Base-by-base conservation (phyloP, 2,329 filamentous ascomycete genomes). In the Nothophaeocryptopus gaeumannii region DNA sequence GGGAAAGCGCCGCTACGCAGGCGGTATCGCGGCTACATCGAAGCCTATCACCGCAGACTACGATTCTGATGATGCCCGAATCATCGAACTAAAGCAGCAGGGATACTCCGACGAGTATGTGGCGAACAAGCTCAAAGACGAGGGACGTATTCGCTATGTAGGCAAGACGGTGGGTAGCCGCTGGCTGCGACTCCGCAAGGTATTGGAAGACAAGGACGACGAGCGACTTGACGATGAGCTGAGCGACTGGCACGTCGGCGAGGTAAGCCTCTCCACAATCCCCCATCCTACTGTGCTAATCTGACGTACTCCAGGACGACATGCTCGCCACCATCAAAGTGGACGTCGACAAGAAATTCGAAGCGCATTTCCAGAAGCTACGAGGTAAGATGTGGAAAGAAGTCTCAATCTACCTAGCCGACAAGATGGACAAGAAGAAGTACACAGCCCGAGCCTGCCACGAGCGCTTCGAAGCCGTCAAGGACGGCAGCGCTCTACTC, bases 211-310 rank as follows among this genome's bases (percentile, higher is more conserved):
- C 33, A 66, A 67, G 15, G 66, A 74, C n/a, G 74, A 78, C 50
- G 67, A 70, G 38, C 63, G 70, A 16, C 65, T 80, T 0, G 68
- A 74, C 39, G 70, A 74, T 42, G 71, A 75, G 34, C 62, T 74
- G 52, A 74, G 68, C 42, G 74, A 76, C 57, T 80, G 77, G 77
- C 69, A 74, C 43, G 64, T 69, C 10, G 70, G 70, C 13, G 77
- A 80, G 61, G 76, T 77, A 63, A 58, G 67, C 51, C 8, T 50
- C 15, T 40, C 20, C 8, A 16, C 5, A 30, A 8, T 14, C 14
- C 13, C 13, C 12, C 16, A 9, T 40, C 48, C 52, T 32, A 60
- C 43, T 5, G 29, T 5, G 26, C 15, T 12, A 30, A 32, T 38
- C 46, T 48, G 14, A 48, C 38, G 33, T 7, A 5, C 20, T 31